Evolutionary conservation across 2,329 filamentous ascomycete genomes (phyloP), one percentile per base, ranked within the genome.

Genomic region (Paraphoma sp.): DNA sequence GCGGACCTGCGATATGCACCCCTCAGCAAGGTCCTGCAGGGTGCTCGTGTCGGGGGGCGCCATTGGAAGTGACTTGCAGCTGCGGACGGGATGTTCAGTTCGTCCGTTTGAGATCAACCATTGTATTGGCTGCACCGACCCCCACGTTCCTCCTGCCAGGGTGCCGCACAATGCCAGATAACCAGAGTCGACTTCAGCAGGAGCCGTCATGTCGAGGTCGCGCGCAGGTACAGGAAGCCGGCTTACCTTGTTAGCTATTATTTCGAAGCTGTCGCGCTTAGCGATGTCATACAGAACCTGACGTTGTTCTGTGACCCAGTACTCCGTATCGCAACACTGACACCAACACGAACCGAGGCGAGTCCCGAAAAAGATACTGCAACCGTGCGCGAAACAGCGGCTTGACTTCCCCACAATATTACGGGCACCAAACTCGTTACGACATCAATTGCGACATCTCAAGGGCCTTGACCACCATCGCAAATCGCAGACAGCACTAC

Each of bases 1-100:
- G 54, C 53, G 47, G 50, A 53, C 43, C 57, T 59, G 57, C 63
- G 51, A 64, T 56, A 57, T 56, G 56, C 53, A 44, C 50, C 56
- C 54, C 55, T 54, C 62, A 63, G 50, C 48, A 49, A 41, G 48
- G 53, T 53, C 46, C 57, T 58, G 62, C 59, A 62, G 56, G 48
- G 48, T 53, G 55, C 59, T 60, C 62, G 38, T 45, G 38, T 53
- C 51, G 18, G 28, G 38, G 38, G 8, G 48, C 51, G 45, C 65
- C 66, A 51, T 62, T 67, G 62, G 56, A 57, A 60, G 67, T 74
- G 69, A 72, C 71, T 69, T 69, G 70, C 67, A 71, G 57, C 62
- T 62, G 48, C 56, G 18, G 11, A 46, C 43, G 41, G 53, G 36
- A 47, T 36, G 48, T 47, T 43, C 48, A 54, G 41, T 36, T 53